These are phyloP conservation scores for Colletotrichum lindemuthianum DNA, from an alignment of 2,329 filamentous ascomycete genomes.

Conservation along the genomic window DNA sequence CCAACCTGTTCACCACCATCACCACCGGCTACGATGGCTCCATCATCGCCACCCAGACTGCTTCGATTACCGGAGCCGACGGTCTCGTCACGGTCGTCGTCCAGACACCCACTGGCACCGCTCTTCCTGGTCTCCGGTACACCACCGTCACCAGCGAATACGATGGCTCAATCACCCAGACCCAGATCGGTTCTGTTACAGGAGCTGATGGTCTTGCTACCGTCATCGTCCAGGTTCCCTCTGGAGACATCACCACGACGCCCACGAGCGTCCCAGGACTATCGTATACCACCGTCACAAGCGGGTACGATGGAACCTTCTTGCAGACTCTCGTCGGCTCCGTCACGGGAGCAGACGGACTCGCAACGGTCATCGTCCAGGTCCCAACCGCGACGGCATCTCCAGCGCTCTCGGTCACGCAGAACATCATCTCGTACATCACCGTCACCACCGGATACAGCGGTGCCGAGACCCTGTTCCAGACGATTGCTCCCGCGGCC, in stretches of 20 bases:
- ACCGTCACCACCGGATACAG: conserved; percentile 24
- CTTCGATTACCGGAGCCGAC: conserved; percentile 3
- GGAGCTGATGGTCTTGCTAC: conserved; percentile 17
- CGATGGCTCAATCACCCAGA: conserved; percentile 15
- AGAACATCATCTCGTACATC: conserved; percentile 26
- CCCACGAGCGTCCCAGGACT: not conserved
- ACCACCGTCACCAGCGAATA: not conserved
- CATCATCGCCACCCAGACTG: not conserved
- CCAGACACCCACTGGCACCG: conserved; percentile 5
- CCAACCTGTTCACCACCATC: not conserved
- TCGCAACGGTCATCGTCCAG: conserved; percentile 19
- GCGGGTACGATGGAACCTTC: conserved; percentile 13
- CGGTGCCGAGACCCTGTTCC: conserved; percentile 8
- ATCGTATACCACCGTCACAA: conserved; percentile 26
- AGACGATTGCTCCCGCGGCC: conserved; percentile 20
- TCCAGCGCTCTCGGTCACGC: conserved; percentile 7
- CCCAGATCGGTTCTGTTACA: not conserved
- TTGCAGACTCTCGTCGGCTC: conserved; percentile 17
- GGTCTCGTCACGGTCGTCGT: conserved; percentile 22
- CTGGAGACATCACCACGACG: not conserved
- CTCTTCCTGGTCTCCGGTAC: not conserved
- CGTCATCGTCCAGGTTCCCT: conserved; percentile 17
- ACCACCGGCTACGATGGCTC: not conserved
- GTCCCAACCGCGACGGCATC: not conserved
- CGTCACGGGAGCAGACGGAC: conserved; percentile 18